Evolutionary conservation across 208 protist genomes (phyloP), one percentile per base, ranked within the genome.

Genomic region (Leishmania guyanensis): DNA sequence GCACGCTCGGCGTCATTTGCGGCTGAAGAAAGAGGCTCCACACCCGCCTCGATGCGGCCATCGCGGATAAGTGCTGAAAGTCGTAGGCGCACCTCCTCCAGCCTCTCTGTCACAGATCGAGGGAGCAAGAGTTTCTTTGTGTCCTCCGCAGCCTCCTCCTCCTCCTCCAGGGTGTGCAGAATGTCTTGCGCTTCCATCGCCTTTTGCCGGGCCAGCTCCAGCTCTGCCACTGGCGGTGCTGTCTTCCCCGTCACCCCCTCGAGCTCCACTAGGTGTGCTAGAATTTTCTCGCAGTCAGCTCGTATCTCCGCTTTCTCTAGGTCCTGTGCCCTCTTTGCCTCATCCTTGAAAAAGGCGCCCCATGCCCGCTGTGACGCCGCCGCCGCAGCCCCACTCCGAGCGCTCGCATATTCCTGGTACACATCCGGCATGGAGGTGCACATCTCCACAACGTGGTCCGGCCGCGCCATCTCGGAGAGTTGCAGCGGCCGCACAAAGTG

Each of bases 361-460:
- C 66, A 82, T 12, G 83, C 74, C 4, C 71, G 60, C 17, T 53
- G 53, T 14, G 75, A 78, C 20, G 78, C 84, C 62, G 65, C 74
- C 12, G 68, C 65, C 8, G 36, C 79, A 22, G 66, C 74, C 1
- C 22, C 43, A 22, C 60, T 71, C 10, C 51, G 64, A 6, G 50
- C 36, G 0, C 68, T 29, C 22, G 82, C 74, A 51, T 85, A 83
- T 43, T 90, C 89, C 10, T 39, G 29, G 43, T 93, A 87, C 75
- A 94, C 81, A 2, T 84, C 84, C 29, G 84, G 76, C 43, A 90
- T 87, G 10, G 74, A 56, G 65, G 85, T 90, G 50, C 84, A 85
- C 33, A 96, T 51, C 51, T 95, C 86, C 58, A 96, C 85, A 69
- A 97, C 88, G 70, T 86, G 60, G 71, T 75, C 88, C 12, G 92